Base-by-base conservation (phyloP, 495 filamentous ascomycete genomes). In the Penicillium angulare region DNA sequence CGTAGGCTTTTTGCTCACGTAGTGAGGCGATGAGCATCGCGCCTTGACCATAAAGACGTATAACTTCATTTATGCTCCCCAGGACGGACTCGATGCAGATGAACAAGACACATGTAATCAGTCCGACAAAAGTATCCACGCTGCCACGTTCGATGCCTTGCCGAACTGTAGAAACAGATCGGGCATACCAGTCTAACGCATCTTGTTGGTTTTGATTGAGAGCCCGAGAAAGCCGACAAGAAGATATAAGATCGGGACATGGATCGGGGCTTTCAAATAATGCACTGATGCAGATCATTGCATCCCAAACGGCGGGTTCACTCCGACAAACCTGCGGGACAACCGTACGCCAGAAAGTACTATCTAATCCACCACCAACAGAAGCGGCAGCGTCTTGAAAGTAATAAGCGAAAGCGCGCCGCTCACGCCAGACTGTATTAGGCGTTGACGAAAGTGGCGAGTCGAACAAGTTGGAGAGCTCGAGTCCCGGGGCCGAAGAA, bases 301-400 rank as follows among this genome's bases (percentile, higher is more conserved):
- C 82, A 57, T 85, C 80, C 61, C 79, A 79, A 1, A 85, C 74
- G 0, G 80, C 80, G 0, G 82, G 79, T 50, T 84, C 80, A 38
- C 63, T 64, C 29, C 74, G 79, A 50, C 78, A 79, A 13, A 80
- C 71, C 59, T 82, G 80, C 5, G 81, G 75, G 7, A 85, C 73
- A 16, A 80, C 60, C 9, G 71, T 73, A 22, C 74, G 62, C 82
- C 81, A 85, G 53, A 86, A 84, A 47, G 72, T 67, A 24, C 67
- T 60, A 57, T 82, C 79, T 24, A 80, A 60, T 26, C 63, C 74
- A 16, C 75, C 80, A 6, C 68, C 68, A 13, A 75, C 46, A 9
- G 55, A 64, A 0, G 45, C 26, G 16, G 70, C 63, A 3, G 64
- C 64, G 16, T 55, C 35, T 21, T 73, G 54, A 39, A 68, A 71